Evolutionary conservation across 805 yeast genomes (phyloP), one percentile per base, ranked within the genome.

Genomic region (Nakazawaea peltata): DNA sequence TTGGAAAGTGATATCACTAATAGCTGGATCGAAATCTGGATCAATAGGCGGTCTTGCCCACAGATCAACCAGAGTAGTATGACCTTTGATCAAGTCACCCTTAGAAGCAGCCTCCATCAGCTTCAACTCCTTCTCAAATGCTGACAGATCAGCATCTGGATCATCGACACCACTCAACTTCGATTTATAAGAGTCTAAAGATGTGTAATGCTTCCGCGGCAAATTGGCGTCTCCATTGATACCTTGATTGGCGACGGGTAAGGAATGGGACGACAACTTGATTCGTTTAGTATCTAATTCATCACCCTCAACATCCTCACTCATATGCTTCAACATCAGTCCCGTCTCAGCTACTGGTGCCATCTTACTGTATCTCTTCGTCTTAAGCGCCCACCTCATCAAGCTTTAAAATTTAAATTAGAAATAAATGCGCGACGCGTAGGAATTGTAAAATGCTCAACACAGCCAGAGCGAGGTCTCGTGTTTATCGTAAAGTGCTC

Each of bases 1-100:
- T 56, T 92, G 97, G 54, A 88, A 88, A 1, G 71, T 66, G 19
- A 82, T 66, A 47, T 81, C 87, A 26, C 54, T 51, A 1, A 54
- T 53, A 1, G 49, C 46, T 2, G 80, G 68, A 36, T 69, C 61
- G 43, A 79, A 75, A 28, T 61, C 62, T 2, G 81, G 73, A 26
- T 25, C 32, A 5, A 75, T 47, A 0, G 69, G 63, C 0, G 92
- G 82, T 43, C 90, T 49, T 3, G 37, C 25, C 72, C 76, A 73
- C 11, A 41, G 45, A 8, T 21, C 10, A 10, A 8, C 10, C 15
- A 39, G 42, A 4, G 43, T 43, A 22, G 45, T 46, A n/a, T 53
- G 49, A 13, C 57, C 66, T 28, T 55, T 53, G n/a, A n/a, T n/a
- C n/a, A n/a, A n/a, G n/a, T n/a, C n/a, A n/a, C n/a, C n/a, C n/a